Base-by-base conservation (phyloP, 2,329 filamentous ascomycete species). In the Fusarium incarnatum region DNA sequence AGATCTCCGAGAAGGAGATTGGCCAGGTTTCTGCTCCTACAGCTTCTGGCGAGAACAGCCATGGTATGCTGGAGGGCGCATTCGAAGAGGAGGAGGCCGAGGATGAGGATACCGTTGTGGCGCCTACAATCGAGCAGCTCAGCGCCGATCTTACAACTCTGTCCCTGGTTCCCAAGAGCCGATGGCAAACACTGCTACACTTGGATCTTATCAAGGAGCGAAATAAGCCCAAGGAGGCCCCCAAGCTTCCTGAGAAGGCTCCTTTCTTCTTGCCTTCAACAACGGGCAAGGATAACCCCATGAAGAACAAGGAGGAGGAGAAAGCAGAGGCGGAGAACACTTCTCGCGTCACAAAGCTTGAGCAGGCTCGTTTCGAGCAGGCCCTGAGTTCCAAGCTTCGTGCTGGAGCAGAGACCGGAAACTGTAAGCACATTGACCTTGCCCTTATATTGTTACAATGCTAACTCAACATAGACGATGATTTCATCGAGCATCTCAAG, bases 151-250 rank as follows among this genome's bases (percentile, higher is more conserved):
- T 99, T 81, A 91, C 94, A 77, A 98, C 94, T 1, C 85, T 99
- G 60, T 97, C 93, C 79, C 81, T 98, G 53, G 91, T 98, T 7
- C 97, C 96, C 13, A 94, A 92, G 79, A 94, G 92, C 67, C 89
- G 92, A 74, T 99, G 96, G 96, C 95, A 98, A 80, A 98, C 94
- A 2, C 85, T 99, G 16, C 85, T 99, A 28, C 93, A 99, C 79
- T 86, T 99, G 4, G 96, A 99, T 77, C 83, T 94, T 27, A 97
- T 99, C 78, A 92, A 94, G 82, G 89, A 94, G 80, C 92, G 96
- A 66, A 99, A 99, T 81, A 97, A 96, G 80, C 96, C 97, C 1
- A 94, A 90, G 71, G 94, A 98, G 79, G 89, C 94, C 0, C 94
- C 94, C 18, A 98, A 98, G 81, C 88, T 90, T 9, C 96, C 96